Base-by-base conservation (phyloP, 2,329 filamentous ascomycete genomes). In the Alternaria ethzedia region DNA sequence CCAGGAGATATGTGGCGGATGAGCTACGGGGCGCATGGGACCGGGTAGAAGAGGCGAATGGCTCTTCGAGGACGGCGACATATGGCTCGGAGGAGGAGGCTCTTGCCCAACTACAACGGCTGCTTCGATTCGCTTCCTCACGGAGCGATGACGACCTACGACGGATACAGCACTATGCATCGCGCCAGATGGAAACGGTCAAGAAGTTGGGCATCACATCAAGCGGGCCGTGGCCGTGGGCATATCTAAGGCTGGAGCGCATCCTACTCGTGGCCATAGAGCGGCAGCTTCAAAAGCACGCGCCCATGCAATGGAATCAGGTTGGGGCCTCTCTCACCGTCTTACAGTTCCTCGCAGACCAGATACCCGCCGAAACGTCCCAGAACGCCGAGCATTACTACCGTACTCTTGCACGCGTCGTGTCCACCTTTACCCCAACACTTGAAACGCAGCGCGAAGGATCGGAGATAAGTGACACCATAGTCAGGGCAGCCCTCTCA, bases 1-100 rank as follows among this genome's bases (percentile, higher is more conserved):
- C 83, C 62, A 88, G 94, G 71, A 85, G 83, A 63, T 76, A 79
- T 54, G 82, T 92, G 65, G 88, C 88, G 67, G 81, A 85, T 50
- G 73, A 58, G 89, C 87, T 81, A 64, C 79, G 81, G 58, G 65
- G 70, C 12, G 66, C 74, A n/a, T 69, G 73, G 59, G 79, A 81
- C 61, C 66, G 72, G 6, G 64, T 69, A 2, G 77, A 82, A 66
- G 56, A 46, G 4, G 30, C 58, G 10, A 26, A 61, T 72, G 45
- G 47, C 26, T 13, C 26, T 23, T 56, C 28, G 36, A 59, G 46
- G 46, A 63, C 32, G 67, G 32, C 62, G 9, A 69, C 77, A 20
- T 84, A 84, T 65, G 61, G 52, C 30, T 77, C 78, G 11, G 76
- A 79, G 54, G 77, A 77, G 6, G 78, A 82, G 21, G 79, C 81